Base-by-base conservation (phyloP, 192 early-diverging fungal species). In the Coemansia javaensis region DNA sequence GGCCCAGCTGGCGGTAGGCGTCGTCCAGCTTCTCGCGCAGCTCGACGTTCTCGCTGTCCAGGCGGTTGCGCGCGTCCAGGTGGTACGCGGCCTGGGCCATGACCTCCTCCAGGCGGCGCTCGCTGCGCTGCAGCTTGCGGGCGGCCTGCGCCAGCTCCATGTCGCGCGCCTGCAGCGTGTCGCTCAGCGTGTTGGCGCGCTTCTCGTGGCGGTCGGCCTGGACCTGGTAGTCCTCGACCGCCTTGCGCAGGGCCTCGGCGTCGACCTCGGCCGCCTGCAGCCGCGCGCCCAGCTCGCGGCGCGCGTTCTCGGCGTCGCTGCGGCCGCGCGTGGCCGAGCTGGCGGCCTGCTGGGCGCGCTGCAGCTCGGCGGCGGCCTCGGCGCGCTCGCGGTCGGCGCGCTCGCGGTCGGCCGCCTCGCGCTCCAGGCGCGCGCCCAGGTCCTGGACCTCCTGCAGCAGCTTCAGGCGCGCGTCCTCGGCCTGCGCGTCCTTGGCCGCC, bases 401-500 rank as follows among this genome's bases (percentile, higher is more conserved):
- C 56, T 75, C 75, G 53, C 83, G 83, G n/a, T 66, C 70, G 14
- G 46, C 53, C 18, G 47, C 25, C 38, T 75, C 72, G n/a, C 74
- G 78, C 8, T 79, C 77, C 38, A 84, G 64, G 31, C 72, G 74
- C 35, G 75, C 74, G 49, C 84, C 84, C 5, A 82, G 61, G 5
- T 50, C 61, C 36, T 80, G 66, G 28, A 85, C 67, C 58, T 85
- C 82, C 2, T 53, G 37, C 24, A 80, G 54, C 21, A 84, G 74
- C 41, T 85, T 67, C 55, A 82, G 78, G 32, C 84, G 82, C n/a
- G 77, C 62, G 14, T 89, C 85, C 51, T 93, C 89, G 16, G 83
- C 78, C 70, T 86, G 78, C 12, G 69, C 43, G 15, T 91, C 91
- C 54, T 85, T 87, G 25, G 68, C 77, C 25, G 61, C 57, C 50